A percentile compares a stretch with the other conserved stretches of the same genome.
Evolutionary conservation across 805 yeast species (phyloP).

Genomic region (Nakazawaea molendinolei): DNA sequence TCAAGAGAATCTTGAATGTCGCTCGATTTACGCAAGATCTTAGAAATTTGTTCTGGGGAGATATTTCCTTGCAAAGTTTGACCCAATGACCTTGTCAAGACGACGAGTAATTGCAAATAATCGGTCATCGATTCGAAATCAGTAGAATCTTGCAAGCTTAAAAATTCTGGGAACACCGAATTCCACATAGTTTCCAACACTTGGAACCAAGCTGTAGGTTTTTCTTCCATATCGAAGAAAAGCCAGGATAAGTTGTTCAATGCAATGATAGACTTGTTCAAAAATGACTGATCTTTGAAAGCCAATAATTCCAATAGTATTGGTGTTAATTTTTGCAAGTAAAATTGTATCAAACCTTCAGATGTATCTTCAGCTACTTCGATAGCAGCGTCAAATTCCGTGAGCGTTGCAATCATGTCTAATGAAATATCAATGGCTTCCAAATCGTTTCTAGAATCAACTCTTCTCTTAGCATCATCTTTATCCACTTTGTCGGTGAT

Average conservation of each 20-base stretch:
- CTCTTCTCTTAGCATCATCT: constrained; percentile 32
- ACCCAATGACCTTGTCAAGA: constrained; percentile 29
- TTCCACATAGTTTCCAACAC: constrained; percentile 27
- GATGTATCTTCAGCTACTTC: constrained; percentile 14
- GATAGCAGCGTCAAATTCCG: constrained; percentile 39
- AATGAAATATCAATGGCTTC: constrained; percentile 64
- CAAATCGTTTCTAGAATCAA: constrained; percentile 42
- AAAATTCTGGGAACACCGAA: constrained; percentile 12
- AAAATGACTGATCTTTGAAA: constrained; percentile 35
- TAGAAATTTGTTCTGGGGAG: constrained; percentile 21
- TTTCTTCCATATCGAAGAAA: constrained; percentile 25
- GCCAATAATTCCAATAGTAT: constrained; percentile 31
- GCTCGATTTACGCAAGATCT: constrained; percentile 17
- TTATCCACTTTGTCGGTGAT: constrained; percentile 26
- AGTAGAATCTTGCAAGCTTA: not conserved
- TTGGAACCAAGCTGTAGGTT: constrained; percentile 34
- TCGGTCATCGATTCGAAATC: constrained; percentile 23
- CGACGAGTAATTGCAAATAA: constrained; percentile 32
- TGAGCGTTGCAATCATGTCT: constrained; percentile 70
- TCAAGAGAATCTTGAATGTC: constrained; percentile 4
- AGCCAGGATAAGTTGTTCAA: constrained; percentile 72
- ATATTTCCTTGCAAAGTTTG: constrained; percentile 25
- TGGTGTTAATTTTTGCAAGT: constrained; percentile 14
- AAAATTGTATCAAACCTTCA: constrained; percentile 18
- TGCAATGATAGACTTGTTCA: constrained; percentile 52